Evolutionary conservation across 169 alveolate genomes (phyloP).

Genomic region (Eimeria zaria): DNA sequence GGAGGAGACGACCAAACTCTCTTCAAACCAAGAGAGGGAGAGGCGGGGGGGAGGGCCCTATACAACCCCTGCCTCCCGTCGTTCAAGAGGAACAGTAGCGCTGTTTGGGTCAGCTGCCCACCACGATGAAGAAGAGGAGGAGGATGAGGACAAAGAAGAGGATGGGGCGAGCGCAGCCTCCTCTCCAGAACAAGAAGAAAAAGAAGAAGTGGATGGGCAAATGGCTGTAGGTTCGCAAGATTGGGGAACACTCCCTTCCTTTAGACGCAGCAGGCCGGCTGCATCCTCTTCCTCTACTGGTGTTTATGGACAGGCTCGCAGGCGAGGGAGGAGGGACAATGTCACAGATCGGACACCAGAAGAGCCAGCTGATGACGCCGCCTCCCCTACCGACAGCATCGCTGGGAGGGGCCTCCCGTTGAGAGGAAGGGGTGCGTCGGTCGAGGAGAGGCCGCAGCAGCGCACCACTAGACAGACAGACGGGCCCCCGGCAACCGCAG

Average conservation of each 20-base stretch:
- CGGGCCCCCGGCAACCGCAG: neutral
- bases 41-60: neutral
- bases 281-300: neutral
- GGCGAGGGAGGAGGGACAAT: neutral
- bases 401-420: neutral
- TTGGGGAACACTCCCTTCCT: constrained; percentile 17
- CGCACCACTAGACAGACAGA: neutral
- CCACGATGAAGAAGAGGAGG: neutral
- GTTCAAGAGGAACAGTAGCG: neutral
- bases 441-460: neutral
- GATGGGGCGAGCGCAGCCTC: neutral
- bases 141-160: neutral
- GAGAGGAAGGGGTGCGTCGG: neutral
- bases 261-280: constrained; percentile 14
- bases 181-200: neutral
- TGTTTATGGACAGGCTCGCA: neutral
- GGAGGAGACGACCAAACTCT: neutral
- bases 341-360: neutral
- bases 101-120: neutral
- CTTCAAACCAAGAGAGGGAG: neutral
- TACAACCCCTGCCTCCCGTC: neutral
- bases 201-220: neutral
- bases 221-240: neutral
- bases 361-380: neutral
- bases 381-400: neutral